These are phyloP conservation scores for Paspalum vaginatum DNA, from an alignment of 176 grass and related monocot species.

Conservation along the genomic window DNA sequence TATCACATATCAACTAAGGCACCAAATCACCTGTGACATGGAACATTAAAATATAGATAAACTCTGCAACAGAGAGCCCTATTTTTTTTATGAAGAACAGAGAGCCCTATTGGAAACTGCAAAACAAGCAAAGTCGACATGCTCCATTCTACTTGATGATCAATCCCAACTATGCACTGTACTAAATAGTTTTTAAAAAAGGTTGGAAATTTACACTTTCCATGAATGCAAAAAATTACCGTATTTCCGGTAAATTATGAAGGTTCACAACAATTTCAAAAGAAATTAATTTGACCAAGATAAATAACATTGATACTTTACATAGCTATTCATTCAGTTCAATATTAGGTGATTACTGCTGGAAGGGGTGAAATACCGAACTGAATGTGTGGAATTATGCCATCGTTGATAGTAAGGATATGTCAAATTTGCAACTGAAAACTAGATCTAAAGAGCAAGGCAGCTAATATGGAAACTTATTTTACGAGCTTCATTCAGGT, in stretches of 20 bases:
- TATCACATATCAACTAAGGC: not conserved
- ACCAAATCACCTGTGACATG: conserved; percentile 9
- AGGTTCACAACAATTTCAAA: conserved; percentile 23
- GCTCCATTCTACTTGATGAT: conserved; percentile 33
- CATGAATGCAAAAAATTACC: not conserved
- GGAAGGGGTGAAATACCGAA: not conserved
- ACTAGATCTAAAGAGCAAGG: conserved; percentile 12
- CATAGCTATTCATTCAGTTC: conserved; percentile 13
- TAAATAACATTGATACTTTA: conserved; percentile 17
- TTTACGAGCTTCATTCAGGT: not conserved
- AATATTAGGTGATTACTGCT: conserved; percentile 27
- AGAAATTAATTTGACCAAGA: conserved; percentile 13
- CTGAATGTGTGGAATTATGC: not conserved
- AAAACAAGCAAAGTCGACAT: conserved; percentile 20
- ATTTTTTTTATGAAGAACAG: no score
- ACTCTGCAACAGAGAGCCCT: conserved; percentile 22
- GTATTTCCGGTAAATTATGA: conserved; percentile 10
- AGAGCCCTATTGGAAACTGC: not conserved
- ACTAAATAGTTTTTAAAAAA: conserved; percentile 3
- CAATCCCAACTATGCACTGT: conserved; percentile 20
- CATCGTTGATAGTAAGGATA: not conserved
- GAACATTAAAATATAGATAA: conserved; percentile 1
- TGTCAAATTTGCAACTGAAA: conserved; percentile 10
- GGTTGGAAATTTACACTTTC: conserved; percentile 22
- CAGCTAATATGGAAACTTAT: conserved; percentile 22